Evolutionary conservation across 2,329 filamentous ascomycete species (phyloP), one percentile per base, ranked within the genome.

Genomic region (Capronia coronata): DNA sequence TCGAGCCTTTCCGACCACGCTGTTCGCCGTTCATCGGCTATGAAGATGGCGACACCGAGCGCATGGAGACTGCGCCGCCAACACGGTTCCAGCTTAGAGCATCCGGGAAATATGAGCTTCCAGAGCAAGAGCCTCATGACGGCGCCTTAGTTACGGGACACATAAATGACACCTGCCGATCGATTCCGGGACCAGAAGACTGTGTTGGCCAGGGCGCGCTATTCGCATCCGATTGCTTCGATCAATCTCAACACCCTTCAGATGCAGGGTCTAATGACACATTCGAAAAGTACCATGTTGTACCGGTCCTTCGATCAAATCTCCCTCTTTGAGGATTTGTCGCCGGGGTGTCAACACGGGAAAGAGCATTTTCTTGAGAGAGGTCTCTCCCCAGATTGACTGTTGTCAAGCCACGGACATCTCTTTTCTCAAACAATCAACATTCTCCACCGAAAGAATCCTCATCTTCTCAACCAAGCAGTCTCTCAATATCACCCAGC

Each of bases 401-500:
- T 32, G 11, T 32, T 42, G 11, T 14, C 39, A n/a, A n/a, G n/a
- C n/a, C 32, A 32, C 10, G 43, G n/a, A 3, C 16, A 37, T 43
- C 39, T 27, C 11, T 32, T 16, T 29, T 30, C 22, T 30, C 23
- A n/a, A 10, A 19, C 6, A 5, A 27, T n/a, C n/a, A n/a, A n/a
- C n/a, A n/a, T n/a, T n/a, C 25, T 30, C 10, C 40, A 9, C 14
- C 23, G 21, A 18, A 16, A 13, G 47, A 25, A 14, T 32, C 25
- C n/a, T 7, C n/a, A 18, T 16, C 27, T 34, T 6, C 16, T 39
- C 42, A 59, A 13, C 39, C 39, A 43, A 61, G 38, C 46, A 61
- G 37, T 38, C 52, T 55, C 59, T 64, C 63, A 55, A 64, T 63
- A 56, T 65, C 63, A 55, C 56, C 55, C 53, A 63, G 47, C 44